Evolutionary conservation across 176 grass and related monocot species (phyloP), one percentile per base, ranked within the genome.

Genomic region (Tuctoria greenei): DNA sequence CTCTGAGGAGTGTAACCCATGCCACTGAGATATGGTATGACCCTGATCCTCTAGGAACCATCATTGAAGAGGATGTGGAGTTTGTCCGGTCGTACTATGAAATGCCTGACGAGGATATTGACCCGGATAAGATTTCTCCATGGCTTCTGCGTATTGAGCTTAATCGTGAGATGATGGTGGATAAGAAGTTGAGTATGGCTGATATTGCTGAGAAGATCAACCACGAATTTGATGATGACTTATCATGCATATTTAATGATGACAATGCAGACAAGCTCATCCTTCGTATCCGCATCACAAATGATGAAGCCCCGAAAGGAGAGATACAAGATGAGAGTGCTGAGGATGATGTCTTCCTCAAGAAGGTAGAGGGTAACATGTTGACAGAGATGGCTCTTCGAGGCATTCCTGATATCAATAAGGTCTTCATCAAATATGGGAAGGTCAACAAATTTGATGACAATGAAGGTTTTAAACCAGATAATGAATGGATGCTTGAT

Each of bases 221-320:
- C 85, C 91, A 89, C 75, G 95, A 94, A 69, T 98, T 98, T 24
- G 95, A 93, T 79, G 91, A 92, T 16, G 95, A 98, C 41, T 79
- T 98, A 49, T 90, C 95, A 71, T 94, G 91, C 82, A 98, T 98
- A 81, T 98, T 98, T 73, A 98, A 98, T 79, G 95, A 98, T 90
- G 95, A 98, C 84, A 98, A 98, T 79, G 95, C 95, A 1, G 89
- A 98, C 76, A 98, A 98, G 77, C 95, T 98, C n/a, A 98, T 98
- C 76, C 87, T 98, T 28, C 95, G 95, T 44, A 83, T 98, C 56
- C 91, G 95, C 40, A 98, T 98, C 59, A 92, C 88, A 86, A 95
- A 92, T 66, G 95, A 98, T 76, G 95, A 98, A 85, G 86, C 91
- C 69, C 91, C 89, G 10, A 98, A 98, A 85, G 91, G 91, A 59